These are phyloP conservation scores for Wickerhamiella spandovensis DNA, from an alignment of 805 yeast genomes.

Conservation along the genomic window DNA sequence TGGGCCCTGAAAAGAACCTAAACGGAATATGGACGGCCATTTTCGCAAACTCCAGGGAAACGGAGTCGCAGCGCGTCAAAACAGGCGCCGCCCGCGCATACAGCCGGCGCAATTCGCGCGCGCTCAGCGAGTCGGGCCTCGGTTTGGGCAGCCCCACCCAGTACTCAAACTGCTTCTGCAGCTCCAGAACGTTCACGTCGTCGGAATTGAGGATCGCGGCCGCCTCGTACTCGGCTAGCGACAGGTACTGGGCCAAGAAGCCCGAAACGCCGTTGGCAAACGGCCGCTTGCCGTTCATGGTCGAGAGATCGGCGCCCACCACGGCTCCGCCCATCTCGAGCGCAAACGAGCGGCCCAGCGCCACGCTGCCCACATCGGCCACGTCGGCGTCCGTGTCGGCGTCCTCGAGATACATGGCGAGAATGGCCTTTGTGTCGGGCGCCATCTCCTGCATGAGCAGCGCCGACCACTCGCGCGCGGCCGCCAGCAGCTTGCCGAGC, in stretches of 20 bases:
- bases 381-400: slow-evolving; percentile 23
- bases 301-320: slow-evolving; percentile 52
- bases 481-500: slow-evolving; percentile 41
- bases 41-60: slow-evolving; percentile 13
- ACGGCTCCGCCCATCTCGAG: slow-evolving; percentile 72
- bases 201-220: not conserved
- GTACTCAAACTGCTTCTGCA: not conserved
- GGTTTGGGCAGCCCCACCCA: slow-evolving; percentile 1
- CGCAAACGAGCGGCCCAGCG: slow-evolving; percentile 83
- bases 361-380: slow-evolving; percentile 30
- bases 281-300: slow-evolving; percentile 31
- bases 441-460: slow-evolving; percentile 44
- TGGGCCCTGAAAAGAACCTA: slow-evolving; percentile 40
- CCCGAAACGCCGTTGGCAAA: slow-evolving; percentile 48
- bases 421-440: slow-evolving; percentile 62
- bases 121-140: not conserved
- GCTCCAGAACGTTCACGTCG: not conserved
- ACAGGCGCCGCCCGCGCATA: slow-evolving; percentile 6
- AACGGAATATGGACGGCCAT: slow-evolving; percentile 45
- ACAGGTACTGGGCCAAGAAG: slow-evolving; percentile 62
- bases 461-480: slow-evolving; percentile 57
- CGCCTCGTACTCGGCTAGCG: slow-evolving; percentile 4
- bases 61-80: not conserved
- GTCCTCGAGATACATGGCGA: slow-evolving; percentile 54
- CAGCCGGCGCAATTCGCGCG: slow-evolving; percentile 2